Conservation (phyloP, 257 asterid genomes). For the Euphrasia confusa region DNA sequence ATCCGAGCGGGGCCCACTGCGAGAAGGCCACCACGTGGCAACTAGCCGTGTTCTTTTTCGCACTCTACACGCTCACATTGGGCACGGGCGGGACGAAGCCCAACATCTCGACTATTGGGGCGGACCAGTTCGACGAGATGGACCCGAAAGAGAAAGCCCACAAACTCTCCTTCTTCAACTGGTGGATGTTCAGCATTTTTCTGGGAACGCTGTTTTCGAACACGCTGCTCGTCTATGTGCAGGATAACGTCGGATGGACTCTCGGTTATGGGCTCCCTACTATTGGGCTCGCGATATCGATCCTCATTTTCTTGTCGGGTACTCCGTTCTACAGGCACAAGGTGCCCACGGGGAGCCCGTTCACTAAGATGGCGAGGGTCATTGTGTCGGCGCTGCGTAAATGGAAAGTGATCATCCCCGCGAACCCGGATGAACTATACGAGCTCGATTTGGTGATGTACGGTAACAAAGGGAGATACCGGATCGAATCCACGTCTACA, state of each 20-base stretch:
- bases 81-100: constrained; percentile 97
- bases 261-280: constrained; percentile 88
- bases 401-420: constrained; percentile 45
- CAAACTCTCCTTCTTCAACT: constrained; percentile 85
- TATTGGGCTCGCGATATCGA: constrained; percentile 54
- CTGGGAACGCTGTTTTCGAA: constrained; percentile 81
- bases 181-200: constrained; percentile 94
- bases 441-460: constrained; percentile 58
- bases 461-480: constrained; percentile 40
- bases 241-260: constrained; percentile 85
- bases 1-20: constrained; percentile 44
- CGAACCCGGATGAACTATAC: constrained; percentile 51
- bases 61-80: constrained; percentile 66
- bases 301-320: constrained; percentile 57
- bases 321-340: constrained; percentile 71
- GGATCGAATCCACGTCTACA: constrained; percentile 68
- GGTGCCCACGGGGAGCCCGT: constrained; percentile 81
- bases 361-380: constrained; percentile 70
- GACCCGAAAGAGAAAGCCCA: constrained; percentile 72
- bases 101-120: constrained; percentile 84
- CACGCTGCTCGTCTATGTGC: constrained; percentile 72
- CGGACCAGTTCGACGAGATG: constrained; percentile 85
- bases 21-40: constrained; percentile 54
- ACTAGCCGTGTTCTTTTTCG: constrained; percentile 54
- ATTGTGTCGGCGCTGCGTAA: constrained; percentile 63